Base-by-base conservation (phyloP, 805 yeast species). In the Komagataella mondaviorum region DNA sequence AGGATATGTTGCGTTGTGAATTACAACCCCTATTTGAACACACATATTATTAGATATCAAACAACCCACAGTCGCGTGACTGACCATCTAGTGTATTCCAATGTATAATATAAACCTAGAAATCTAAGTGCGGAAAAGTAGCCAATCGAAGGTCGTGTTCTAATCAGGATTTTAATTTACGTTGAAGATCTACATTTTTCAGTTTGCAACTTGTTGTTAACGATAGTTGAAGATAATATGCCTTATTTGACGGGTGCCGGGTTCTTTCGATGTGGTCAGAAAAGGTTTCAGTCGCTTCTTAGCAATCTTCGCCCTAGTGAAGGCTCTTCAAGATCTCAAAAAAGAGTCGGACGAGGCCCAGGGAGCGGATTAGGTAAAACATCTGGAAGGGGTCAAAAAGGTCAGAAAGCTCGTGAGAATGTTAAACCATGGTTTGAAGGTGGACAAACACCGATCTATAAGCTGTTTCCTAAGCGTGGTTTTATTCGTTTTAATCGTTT, bases 371-470 rank as follows among this genome's bases (percentile, higher is more conserved):
- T 78, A 57, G 99, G 99, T 71, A 90, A 91, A 68, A 93, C 98
- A 3, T 81, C 97, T 6, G 96, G 96, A 49, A 78, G 98, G 66
- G 99, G 99, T 74, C 96, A 88, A 62, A 93, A 93, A 71, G 99
- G 99, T 80, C 98, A 91, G 66, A 91, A 91, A 71, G 96, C 98
- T 8, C 80, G 98, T 69, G 86, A 91, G 44, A 78, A 83, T 46
- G 91, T 91, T 30, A 91, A 89, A 52, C 79, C 85, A 53, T 88
- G 95, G 91, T 88, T 91, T 64, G 99, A 93, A 73, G 99, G 99
- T 80, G 98, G 99, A 65, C 99, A 93, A 66, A 93, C 98, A 1
- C 98, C 97, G 23, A 80, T 84, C 63, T 80, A 81, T 66, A 78
- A 85, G 67, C 71, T 85, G 57, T 81, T 88, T 68, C 96, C 97